These are phyloP conservation scores for Dryadomyces quercivorus DNA, from an alignment of 2,329 filamentous ascomycete species.

Conservation along the genomic window DNA sequence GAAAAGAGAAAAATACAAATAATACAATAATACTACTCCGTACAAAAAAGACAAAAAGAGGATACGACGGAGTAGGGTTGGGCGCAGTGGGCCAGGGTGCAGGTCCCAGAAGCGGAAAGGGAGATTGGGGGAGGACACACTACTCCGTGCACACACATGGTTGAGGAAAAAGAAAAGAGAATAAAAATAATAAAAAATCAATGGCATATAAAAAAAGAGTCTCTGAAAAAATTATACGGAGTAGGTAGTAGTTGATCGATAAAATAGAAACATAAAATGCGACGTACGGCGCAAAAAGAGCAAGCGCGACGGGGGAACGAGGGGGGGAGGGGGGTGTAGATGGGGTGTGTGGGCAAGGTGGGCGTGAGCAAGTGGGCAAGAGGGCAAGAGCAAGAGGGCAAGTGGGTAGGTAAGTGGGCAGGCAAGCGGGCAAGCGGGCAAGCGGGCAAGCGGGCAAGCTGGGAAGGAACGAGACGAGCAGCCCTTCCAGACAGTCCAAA, in stretches of 20 bases:
- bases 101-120: too few relatives aligned
- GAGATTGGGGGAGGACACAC: too few relatives aligned
- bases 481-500: background rate
- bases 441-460: background rate
- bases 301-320: background rate
- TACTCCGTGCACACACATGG: too few relatives aligned
- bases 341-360: background rate
- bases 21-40: too few relatives aligned
- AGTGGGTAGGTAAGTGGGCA: too few relatives aligned
- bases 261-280: background rate
- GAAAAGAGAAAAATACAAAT: too few relatives aligned
- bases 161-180: background rate
- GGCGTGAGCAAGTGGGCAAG: background rate
- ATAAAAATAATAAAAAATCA: conserved; percentile 1
- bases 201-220: too few relatives aligned
- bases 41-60: too few relatives aligned
- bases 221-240: background rate
- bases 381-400: background rate
- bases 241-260: too few relatives aligned
- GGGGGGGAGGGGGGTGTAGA: background rate
- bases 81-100: background rate
- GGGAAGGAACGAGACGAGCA: background rate
- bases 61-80: background rate
- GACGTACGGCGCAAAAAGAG: background rate
- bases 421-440: too few relatives aligned